phyloP scores from a whole-genome alignment of 2,329 filamentous ascomycete species.

The Fusarium illudens region DNA sequence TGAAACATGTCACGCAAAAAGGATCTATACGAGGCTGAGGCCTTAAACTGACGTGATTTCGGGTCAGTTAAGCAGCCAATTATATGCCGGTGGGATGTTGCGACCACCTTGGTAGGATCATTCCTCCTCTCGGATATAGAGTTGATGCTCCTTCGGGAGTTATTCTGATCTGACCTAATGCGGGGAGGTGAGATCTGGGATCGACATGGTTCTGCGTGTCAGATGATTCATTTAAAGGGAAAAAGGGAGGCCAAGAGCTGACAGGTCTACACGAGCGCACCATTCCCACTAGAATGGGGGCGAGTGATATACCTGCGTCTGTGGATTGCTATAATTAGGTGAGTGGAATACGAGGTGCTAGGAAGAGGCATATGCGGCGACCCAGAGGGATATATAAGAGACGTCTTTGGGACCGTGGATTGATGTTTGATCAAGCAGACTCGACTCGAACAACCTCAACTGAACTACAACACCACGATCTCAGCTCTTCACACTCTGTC shows the following conservation, averaged over 20 bases:
- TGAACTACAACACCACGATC: not conserved
- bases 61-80: not conserved
- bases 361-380: not conserved
- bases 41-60: not conserved
- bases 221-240: not conserved
- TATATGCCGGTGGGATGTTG: not conserved
- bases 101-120: not conserved
- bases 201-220: not conserved
- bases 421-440: not conserved
- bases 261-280: not conserved
- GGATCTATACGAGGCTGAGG: not conserved
- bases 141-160: not conserved
- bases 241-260: not conserved
- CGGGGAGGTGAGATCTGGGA: not conserved
- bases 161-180: not conserved
- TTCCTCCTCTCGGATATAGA: not conserved
- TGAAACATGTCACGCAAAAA: not conserved
- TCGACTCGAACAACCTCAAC: not conserved
- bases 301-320: not conserved
- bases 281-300: not conserved
- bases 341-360: not conserved
- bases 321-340: not conserved
- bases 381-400: not conserved
- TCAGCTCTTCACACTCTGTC: not conserved
- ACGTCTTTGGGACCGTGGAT: too few species aligned